phyloP scores from a whole-genome alignment of 2,329 filamentous ascomycete species.

The Alternaria metachromatica region DNA sequence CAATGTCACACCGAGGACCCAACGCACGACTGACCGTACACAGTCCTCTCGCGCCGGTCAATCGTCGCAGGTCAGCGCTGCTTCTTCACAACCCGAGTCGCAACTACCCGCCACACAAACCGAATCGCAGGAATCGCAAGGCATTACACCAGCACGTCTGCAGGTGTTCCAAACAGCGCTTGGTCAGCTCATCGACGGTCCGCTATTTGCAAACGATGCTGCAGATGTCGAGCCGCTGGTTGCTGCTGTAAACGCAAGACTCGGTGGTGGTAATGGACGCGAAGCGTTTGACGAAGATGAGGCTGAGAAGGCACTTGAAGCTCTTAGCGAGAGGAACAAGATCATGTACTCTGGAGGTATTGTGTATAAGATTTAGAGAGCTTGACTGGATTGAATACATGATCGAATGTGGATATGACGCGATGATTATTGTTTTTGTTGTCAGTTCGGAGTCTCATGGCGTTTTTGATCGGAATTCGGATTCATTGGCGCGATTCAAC shows the following conservation, averaged over 20 bases:
- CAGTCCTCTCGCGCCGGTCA: conserved; percentile 40
- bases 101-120: conserved; percentile 67
- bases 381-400: background rate
- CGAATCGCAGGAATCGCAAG: conserved; percentile 47
- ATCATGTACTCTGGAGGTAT: conserved; percentile 72
- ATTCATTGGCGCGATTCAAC: background rate
- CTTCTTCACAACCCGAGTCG: conserved; percentile 79
- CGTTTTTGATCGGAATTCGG: background rate
- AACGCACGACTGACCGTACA: conserved; percentile 50
- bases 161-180: conserved; percentile 79
- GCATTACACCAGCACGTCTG: conserved; percentile 69
- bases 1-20: conserved; percentile 57
- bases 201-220: conserved; percentile 86
- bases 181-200: conserved; percentile 80
- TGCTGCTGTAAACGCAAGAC: conserved; percentile 75
- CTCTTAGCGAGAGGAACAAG: conserved; percentile 83
- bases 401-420: background rate
- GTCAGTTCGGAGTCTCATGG: background rate
- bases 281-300: conserved; percentile 72
- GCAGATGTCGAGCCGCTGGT: conserved; percentile 78
- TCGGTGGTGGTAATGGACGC: conserved; percentile 66
- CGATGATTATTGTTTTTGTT: background rate
- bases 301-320: conserved; percentile 76
- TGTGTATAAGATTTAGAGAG: conserved; percentile 55
- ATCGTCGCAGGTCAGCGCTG: conserved; percentile 71